A percentile compares a stretch with the other conserved stretches of the same genome.
phyloP scores from a whole-genome alignment of 371 early-diverging fungal genomes.

The Mortierella sp. region DNA sequence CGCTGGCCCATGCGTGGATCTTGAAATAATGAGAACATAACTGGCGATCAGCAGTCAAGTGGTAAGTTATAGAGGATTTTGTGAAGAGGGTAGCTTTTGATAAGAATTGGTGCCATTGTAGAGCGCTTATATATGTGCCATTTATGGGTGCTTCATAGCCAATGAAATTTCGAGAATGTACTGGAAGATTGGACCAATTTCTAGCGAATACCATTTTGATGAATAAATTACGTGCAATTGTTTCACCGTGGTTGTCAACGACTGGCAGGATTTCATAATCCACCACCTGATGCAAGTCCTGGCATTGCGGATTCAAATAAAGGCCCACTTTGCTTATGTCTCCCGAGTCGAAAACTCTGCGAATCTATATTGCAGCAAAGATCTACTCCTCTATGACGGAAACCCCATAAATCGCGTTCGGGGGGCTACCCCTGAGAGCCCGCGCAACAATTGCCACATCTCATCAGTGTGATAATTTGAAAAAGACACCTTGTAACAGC shows the following conservation, averaged over 20 bases:
- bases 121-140: neutral
- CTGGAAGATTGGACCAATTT: neutral
- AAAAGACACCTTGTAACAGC: too few relatives aligned
- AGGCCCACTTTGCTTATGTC: neutral
- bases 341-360: too few relatives aligned
- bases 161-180: conserved; percentile 20
- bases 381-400: too few relatives aligned
- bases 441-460: too few relatives aligned
- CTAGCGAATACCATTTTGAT: neutral
- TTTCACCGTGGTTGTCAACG: neutral
- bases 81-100: neutral
- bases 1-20: conserved; percentile 15
- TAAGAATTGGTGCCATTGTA: neutral
- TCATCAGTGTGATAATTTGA: too few relatives aligned
- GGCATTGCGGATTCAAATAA: conserved; percentile 10
- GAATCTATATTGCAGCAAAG: too few relatives aligned
- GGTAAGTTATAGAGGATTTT: neutral
- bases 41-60: neutral
- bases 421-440: too few relatives aligned
- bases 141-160: neutral
- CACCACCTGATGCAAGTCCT: conserved; percentile 2
- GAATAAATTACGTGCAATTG: neutral
- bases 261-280: neutral
- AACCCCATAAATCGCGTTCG: too few relatives aligned
- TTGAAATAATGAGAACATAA: conserved; percentile 24